Evolutionary conservation across 192 early-diverging fungal species (phyloP).

Genomic region (Allomyces javanicus): DNA sequence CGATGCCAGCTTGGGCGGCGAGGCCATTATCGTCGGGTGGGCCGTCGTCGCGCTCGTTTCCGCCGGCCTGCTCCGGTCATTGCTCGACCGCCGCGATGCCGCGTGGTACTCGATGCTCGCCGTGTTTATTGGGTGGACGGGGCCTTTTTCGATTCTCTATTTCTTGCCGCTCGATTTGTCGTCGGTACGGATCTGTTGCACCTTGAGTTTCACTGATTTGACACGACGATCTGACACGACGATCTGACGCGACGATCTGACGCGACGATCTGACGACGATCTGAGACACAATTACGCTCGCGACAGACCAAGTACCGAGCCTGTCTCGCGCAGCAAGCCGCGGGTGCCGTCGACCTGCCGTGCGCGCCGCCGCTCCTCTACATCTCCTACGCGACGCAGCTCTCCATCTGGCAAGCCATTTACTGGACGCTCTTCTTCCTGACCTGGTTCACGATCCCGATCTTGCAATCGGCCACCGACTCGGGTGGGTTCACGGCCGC

Average conservation of each 20-base stretch:
- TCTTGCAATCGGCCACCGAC: conserved; percentile 67
- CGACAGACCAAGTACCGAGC: neutral
- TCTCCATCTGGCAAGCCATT: neutral
- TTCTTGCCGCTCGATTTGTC: neutral
- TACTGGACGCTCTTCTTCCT: neutral
- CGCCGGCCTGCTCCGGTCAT: no score
- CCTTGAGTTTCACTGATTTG: no score
- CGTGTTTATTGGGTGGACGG: neutral
- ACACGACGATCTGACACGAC: no score
- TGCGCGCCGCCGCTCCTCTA: neutral
- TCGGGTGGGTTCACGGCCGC: conserved; percentile 62
- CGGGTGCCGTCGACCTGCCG: neutral
- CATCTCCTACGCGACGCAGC: neutral
- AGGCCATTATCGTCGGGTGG: no score
- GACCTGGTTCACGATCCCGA: conserved; percentile 47
- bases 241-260: no score
- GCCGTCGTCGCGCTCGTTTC: no score
- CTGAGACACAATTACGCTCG: no score
- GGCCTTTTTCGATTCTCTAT: neutral
- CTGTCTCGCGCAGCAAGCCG: neutral
- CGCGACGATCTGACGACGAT: no score
- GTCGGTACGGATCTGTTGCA: neutral
- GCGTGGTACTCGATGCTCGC: neutral
- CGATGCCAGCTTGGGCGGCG: no score
- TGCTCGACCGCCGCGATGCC: no score